These are phyloP conservation scores for Cladobotryum protrusum DNA, from an alignment of 2,329 filamentous ascomycete species.

Conservation along the genomic window DNA sequence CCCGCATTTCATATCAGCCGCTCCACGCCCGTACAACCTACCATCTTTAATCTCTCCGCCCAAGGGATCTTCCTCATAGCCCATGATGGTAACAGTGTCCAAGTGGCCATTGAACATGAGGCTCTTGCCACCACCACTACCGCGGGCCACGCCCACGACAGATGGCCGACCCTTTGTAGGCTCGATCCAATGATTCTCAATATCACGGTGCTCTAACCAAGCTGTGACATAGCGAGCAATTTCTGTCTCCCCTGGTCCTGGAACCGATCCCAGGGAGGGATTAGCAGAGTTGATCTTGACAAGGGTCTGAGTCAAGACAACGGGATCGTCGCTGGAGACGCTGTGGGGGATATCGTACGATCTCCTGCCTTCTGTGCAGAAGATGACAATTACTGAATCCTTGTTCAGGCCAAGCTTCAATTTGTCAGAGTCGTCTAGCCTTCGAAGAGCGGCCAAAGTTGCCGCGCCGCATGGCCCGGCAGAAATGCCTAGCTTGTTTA, in stretches of 20 bases:
- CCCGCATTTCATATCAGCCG: slow-evolving; percentile 47
- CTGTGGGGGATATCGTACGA: slow-evolving; percentile 42
- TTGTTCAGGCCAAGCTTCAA: slow-evolving; percentile 31
- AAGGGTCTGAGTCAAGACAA: slow-evolving; percentile 37
- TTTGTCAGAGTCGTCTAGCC: slow-evolving; percentile 33
- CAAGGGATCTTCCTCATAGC: slow-evolving; percentile 41
- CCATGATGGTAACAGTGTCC: slow-evolving; percentile 44
- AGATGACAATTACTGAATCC: slow-evolving; percentile 55
- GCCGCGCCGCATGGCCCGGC: slow-evolving; percentile 60
- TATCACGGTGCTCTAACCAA: slow-evolving; percentile 46
- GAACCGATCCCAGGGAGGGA: slow-evolving; percentile 33
- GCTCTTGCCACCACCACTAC: slow-evolving; percentile 39
- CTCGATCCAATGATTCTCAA: slow-evolving; percentile 46
- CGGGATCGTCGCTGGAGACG: slow-evolving; percentile 35
- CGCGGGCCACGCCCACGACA: slow-evolving; percentile 41
- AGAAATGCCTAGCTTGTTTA: slow-evolving; percentile 40
- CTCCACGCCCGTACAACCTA: slow-evolving; percentile 39
- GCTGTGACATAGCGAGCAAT: slow-evolving; percentile 41
- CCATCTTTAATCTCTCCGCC: slow-evolving; percentile 35
- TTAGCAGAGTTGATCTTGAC: slow-evolving; percentile 46
- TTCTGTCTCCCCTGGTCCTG: slow-evolving; percentile 39
- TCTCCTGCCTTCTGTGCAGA: slow-evolving; percentile 55
- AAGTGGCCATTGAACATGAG: slow-evolving; percentile 49
- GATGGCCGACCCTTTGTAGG: slow-evolving; percentile 41
- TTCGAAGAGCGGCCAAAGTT: slow-evolving; percentile 49